Percentiles rank a stretch among this genome's conserved stretches.
Conservation (phyloP, 1,139 yeast genomes). For the Torulaspora pretoriensis region DNA sequence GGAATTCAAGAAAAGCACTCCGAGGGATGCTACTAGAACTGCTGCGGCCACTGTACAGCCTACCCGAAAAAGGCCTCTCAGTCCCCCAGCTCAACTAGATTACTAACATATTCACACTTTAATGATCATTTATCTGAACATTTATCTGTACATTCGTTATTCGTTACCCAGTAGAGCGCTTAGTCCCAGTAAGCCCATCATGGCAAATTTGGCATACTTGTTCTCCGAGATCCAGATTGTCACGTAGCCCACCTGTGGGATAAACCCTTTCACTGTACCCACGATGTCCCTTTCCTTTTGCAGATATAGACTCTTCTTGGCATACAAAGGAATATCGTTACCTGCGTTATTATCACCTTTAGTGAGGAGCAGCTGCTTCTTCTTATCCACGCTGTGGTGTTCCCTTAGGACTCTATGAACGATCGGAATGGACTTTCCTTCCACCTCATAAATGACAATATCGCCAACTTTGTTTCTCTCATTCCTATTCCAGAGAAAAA, state of each 20-base stretch:
- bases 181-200: slow-evolving; percentile 32
- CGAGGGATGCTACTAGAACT: slow-evolving; percentile 18
- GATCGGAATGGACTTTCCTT: slow-evolving; percentile 80
- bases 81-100: slow-evolving; percentile 25
- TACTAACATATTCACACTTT: slow-evolving; percentile 9
- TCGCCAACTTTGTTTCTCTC: slow-evolving; percentile 76
- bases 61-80: slow-evolving; percentile 18
- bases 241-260: slow-evolving; percentile 89
- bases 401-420: slow-evolving; percentile 92
- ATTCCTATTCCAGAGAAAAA: slow-evolving; percentile 86
- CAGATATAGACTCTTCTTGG: slow-evolving; percentile 69
- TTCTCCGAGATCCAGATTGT: slow-evolving; percentile 93
- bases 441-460: slow-evolving; percentile 87
- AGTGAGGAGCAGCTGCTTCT: slow-evolving; percentile 73
- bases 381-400: slow-evolving; percentile 28
- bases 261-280: slow-evolving; percentile 86
- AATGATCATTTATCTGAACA: neutral
- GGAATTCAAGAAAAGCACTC: slow-evolving; percentile 18
- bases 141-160: slow-evolving; percentile 4
- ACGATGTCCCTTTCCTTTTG: slow-evolving; percentile 73
- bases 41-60: slow-evolving; percentile 15
- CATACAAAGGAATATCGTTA: slow-evolving; percentile 84
- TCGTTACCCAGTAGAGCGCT: slow-evolving; percentile 32
- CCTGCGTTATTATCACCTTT: slow-evolving; percentile 96
- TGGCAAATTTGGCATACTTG: slow-evolving; percentile 33